A percentile compares a stretch with the other conserved stretches of the same genome.
These are phyloP conservation scores for Stygiomarasmius scandens DNA, from an alignment of 1,284 basidiomycete genomes.

Conservation along the genomic window DNA sequence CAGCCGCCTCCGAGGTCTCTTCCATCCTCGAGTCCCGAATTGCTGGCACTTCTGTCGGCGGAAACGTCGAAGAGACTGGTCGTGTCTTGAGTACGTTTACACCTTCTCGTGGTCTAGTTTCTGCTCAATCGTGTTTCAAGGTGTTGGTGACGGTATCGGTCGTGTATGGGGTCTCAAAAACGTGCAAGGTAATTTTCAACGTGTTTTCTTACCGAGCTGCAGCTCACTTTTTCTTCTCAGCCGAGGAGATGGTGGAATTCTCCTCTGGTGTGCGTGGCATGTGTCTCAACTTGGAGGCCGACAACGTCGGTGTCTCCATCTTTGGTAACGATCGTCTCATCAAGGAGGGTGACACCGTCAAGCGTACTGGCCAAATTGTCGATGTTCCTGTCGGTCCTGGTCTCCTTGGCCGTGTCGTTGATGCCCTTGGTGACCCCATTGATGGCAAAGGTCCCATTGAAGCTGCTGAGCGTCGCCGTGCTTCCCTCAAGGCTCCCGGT, in stretches of 20 bases:
- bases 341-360: constrained; percentile 99
- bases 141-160: constrained; percentile 99
- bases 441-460: constrained; percentile 99
- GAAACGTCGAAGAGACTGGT: constrained; percentile 98
- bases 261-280: constrained; percentile 98
- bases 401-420: constrained; percentile 97
- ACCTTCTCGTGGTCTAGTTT: constrained; percentile 19
- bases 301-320: constrained; percentile 99
- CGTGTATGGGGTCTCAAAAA: constrained; percentile 95
- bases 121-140: constrained; percentile 41
- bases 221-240: constrained; percentile 39
- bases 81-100: constrained; percentile 87
- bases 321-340: constrained; percentile 99
- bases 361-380: constrained; percentile 99
- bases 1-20: constrained; percentile 98
- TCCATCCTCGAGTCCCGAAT: constrained; percentile 99
- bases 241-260: constrained; percentile 99
- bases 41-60: constrained; percentile 86
- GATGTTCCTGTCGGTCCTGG: constrained; percentile 97
- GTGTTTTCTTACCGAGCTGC: constrained; percentile 3
- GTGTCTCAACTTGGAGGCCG: constrained; percentile 99
- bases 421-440: constrained; percentile 99
- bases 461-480: constrained; percentile 90
- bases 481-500: constrained; percentile 97
- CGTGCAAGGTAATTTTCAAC: constrained; percentile 72